Conservation (phyloP, 495 filamentous ascomycete genomes). For the Cetradonia linearis region DNA sequence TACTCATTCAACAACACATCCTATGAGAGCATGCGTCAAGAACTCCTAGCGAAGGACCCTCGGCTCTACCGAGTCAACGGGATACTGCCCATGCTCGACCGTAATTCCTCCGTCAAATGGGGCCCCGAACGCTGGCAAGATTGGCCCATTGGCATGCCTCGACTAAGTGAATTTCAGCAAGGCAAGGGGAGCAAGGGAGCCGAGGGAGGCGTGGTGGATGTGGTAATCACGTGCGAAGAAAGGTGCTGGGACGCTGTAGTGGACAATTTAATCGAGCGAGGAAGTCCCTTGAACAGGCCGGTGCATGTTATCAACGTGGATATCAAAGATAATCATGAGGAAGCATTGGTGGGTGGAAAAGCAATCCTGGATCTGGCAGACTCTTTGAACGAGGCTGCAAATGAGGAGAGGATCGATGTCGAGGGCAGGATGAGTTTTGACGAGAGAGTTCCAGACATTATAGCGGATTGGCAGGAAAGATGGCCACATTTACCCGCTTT, state of each 20-base stretch:
- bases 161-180: constrained; percentile 48
- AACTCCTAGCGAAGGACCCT: constrained; percentile 74
- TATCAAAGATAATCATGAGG: constrained; percentile 97
- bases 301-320: constrained; percentile 98
- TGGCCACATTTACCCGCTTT: constrained; percentile 84
- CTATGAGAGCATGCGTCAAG: constrained; percentile 84
- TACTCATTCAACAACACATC: constrained; percentile 94
- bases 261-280: constrained; percentile 80
- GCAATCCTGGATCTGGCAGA: constrained; percentile 90
- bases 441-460: constrained; percentile 81
- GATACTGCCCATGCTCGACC: constrained; percentile 85
- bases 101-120: constrained; percentile 86
- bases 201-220: constrained; percentile 82
- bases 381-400: constrained; percentile 71
- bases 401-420: constrained; percentile 59
- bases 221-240: constrained; percentile 97
- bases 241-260: constrained; percentile 98
- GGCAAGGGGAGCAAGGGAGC: constrained; percentile 69
- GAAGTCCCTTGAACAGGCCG: constrained; percentile 71
- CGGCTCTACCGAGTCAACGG: constrained; percentile 86
- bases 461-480: constrained; percentile 92
- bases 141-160: constrained; percentile 79
- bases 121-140: constrained; percentile 97
- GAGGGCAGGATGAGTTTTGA: constrained; percentile 71
- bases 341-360: constrained; percentile 79